A percentile compares a stretch with the other conserved stretches of the same genome.
Evolutionary conservation across 306 rosid species (phyloP).

Genomic region (Astragalus membranaceus): DNA sequence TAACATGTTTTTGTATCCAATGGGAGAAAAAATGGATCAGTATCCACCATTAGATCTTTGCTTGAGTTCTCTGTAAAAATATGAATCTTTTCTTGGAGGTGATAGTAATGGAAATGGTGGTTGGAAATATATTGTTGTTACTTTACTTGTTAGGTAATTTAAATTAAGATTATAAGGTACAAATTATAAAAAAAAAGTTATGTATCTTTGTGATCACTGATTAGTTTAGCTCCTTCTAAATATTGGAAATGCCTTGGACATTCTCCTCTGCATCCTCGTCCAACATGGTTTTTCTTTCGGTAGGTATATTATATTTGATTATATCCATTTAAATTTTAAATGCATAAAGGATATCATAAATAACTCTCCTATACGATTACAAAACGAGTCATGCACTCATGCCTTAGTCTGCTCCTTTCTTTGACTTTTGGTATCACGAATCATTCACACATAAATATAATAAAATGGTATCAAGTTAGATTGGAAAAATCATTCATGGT

Average conservation of each 20-base stretch:
- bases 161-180: not conserved
- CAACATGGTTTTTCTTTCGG: constrained; percentile 24
- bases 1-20: constrained; percentile 29
- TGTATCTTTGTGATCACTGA: not conserved
- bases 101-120: not conserved
- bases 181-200: not conserved
- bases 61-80: constrained; percentile 57
- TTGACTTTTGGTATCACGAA: constrained; percentile 30
- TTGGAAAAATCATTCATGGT: not conserved
- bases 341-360: constrained; percentile 20
- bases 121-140: not conserved
- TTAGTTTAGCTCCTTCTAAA: constrained; percentile 15
- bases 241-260: constrained; percentile 46
- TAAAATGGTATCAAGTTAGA: too few relatives aligned
- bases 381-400: constrained; percentile 25
- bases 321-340: constrained; percentile 17
- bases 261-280: constrained; percentile 58
- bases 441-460: constrained; percentile 6
- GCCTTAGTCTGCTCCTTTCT: constrained; percentile 46
- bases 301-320: constrained; percentile 47
- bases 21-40: constrained; percentile 59
- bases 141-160: not conserved
- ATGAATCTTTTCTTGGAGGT: not conserved
- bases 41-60: constrained; percentile 80
- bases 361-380: not conserved